A percentile compares a stretch with the other conserved stretches of the same genome.
Evolutionary conservation across 1,139 yeast genomes (phyloP).

Genomic region (Nakaseomyces nivariensis): DNA sequence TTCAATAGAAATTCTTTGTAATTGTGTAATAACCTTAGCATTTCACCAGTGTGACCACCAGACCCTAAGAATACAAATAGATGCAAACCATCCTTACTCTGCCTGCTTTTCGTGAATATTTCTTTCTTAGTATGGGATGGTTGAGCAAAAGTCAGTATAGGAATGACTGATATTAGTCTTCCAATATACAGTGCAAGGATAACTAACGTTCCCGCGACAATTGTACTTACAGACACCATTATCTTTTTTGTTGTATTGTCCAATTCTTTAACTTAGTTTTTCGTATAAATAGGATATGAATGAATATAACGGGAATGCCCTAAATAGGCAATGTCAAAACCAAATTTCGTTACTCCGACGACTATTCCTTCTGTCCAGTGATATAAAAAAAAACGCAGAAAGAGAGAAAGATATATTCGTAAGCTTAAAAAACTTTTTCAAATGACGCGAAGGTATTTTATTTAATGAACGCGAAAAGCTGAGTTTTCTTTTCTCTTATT

Average conservation of each 20-base stretch:
- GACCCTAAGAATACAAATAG: slow-evolving; percentile 58
- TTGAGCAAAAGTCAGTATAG: slow-evolving; percentile 9
- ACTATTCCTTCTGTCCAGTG: too few relatives aligned
- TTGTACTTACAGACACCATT: too few relatives aligned
- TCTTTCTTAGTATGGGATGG: not conserved
- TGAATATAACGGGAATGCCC: not conserved
- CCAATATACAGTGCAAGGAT: slow-evolving; percentile 5
- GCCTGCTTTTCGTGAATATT: not conserved
- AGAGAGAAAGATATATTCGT: not conserved
- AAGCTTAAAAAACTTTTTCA: too few relatives aligned
- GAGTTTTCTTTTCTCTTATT: too few relatives aligned
- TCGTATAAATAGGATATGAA: too few relatives aligned
- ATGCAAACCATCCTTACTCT: slow-evolving; percentile 5
- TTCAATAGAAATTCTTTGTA: slow-evolving; percentile 28
- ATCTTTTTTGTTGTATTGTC: too few relatives aligned
- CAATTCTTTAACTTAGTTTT: too few relatives aligned
- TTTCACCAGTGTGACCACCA: slow-evolving; percentile 96
- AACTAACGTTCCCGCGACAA: slow-evolving; percentile 5
- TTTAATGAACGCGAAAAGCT: too few relatives aligned
- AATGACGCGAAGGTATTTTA: too few relatives aligned
- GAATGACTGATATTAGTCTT: slow-evolving; percentile 9
- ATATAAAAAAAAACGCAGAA: not conserved
- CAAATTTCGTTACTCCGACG: too few relatives aligned
- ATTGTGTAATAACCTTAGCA: slow-evolving; percentile 54
- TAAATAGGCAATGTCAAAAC: not conserved